Evolutionary conservation across 257 asterid species (phyloP).

Genomic region (Rauvolfia tetraphylla): DNA sequence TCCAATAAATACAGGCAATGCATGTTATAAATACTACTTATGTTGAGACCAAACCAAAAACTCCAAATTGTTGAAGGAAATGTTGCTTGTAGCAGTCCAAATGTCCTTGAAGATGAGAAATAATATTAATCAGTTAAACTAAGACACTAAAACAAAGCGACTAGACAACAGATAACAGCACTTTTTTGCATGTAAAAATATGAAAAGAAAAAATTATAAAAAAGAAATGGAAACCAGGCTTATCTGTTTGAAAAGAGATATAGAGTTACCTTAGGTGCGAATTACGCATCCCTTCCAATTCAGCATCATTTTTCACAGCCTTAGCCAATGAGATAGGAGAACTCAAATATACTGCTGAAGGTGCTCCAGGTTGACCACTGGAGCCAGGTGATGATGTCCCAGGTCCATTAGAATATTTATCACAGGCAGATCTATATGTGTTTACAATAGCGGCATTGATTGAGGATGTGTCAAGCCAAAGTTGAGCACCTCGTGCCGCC

Average conservation of each 20-base stretch:
- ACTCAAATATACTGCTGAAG: slow-evolving; percentile 48
- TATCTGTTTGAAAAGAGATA: background rate
- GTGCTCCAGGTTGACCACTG: slow-evolving; percentile 35
- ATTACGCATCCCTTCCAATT: slow-evolving; percentile 83
- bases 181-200: background rate
- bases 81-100: background rate
- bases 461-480: slow-evolving; percentile 88
- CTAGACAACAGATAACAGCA: background rate
- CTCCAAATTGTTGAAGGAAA: background rate
- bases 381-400: slow-evolving; percentile 25
- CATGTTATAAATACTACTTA: background rate
- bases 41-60: background rate
- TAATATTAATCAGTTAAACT: too few relatives aligned
- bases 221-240: background rate
- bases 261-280: slow-evolving; percentile 73
- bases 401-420: slow-evolving; percentile 33
- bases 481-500: slow-evolving; percentile 71
- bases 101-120: background rate
- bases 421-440: slow-evolving; percentile 65
- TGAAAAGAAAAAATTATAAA: background rate
- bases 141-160: background rate
- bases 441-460: slow-evolving; percentile 79
- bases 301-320: slow-evolving; percentile 95
- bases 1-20: background rate
- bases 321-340: slow-evolving; percentile 85